Conservation (phyloP, 352 stramenopile genomes). For the Pythium plurisporium region DNA sequence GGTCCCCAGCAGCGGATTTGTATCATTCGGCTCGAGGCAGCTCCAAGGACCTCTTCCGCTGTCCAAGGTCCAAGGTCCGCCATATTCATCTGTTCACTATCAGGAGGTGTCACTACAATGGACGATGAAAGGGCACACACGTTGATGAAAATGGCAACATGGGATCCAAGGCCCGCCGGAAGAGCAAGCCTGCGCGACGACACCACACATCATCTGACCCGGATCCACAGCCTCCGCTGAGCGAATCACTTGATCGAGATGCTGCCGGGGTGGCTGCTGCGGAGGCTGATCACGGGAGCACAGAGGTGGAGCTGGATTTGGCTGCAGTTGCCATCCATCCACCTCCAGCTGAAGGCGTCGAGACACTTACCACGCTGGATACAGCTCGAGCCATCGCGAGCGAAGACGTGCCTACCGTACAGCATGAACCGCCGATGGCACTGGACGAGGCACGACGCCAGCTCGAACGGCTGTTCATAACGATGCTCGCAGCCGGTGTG, state of each 20-base stretch:
- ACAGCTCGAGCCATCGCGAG: background rate
- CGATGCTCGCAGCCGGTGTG: background rate
- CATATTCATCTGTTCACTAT: background rate
- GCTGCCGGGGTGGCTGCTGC: background rate
- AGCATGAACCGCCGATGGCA: background rate
- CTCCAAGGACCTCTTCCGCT: no score
- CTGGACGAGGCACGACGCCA: background rate
- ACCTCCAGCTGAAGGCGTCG: no score
- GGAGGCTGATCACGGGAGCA: background rate
- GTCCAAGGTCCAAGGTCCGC: background rate
- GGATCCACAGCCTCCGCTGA: background rate
- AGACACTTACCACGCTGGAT: no score
- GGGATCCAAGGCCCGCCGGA: conserved; percentile 4
- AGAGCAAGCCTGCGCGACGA: conserved; percentile 1
- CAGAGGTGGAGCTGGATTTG: background rate
- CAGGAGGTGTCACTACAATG: background rate
- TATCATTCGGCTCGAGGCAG: background rate
- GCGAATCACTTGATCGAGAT: background rate
- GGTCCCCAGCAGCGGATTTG: no score
- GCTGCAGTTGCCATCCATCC: background rate
- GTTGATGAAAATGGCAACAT: background rate
- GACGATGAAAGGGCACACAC: background rate
- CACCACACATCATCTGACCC: background rate
- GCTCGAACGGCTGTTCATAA: conserved; percentile 4
- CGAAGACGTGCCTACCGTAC: background rate